Base-by-base conservation (phyloP, 2,329 filamentous ascomycete species). In the Rutstroemia sydowiana region DNA sequence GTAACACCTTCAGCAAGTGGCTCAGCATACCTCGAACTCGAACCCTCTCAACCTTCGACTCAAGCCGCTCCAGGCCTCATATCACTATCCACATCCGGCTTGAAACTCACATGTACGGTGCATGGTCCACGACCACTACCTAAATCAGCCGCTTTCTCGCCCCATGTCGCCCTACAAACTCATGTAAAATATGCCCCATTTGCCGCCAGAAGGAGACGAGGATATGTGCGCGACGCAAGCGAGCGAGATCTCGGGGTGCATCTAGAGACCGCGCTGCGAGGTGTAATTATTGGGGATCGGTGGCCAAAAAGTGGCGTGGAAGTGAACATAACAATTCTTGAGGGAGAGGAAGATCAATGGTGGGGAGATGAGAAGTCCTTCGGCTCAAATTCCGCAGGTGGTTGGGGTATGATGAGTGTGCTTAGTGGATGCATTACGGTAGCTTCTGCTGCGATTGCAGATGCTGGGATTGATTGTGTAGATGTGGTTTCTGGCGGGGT, bases 291-390 rank as follows among this genome's bases (percentile, higher is more conserved):
- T 64, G 90, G 89, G 13, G 91, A 96, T 66, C 78, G 92, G 53
- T 98, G 92, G 88, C 93, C 93, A n/a, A 98, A 98, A 75, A 95
- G 89, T 67, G 91, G 89, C 41, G 84, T 95, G n/a, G 93, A 98
- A 66, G 84, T 98, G 37, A 85, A 95, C 16, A 82, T 98, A 45
- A 96, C 90, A 0, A 83, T 98, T 45, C 75, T 98, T 16, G 93
- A 98, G 71, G 92, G 89, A 3, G 93, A 97, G 65, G 88, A 96
- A 66, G 86, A 92, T 62, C 73, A 75, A 32, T 82, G 79, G 75
- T 81, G 78, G 76, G 81, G 77, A 4, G 77, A 81, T 65, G 70
- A 71, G 18, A 65, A 68, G 8, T 73, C 70, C 53, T 70, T 78
- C 67, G 67, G 78, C 69, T 66, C 68, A 69, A 43, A 71, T 70